Conservation (phyloP, 1,284 basidiomycete genomes). For the Sanguinoderma infundibulare region DNA sequence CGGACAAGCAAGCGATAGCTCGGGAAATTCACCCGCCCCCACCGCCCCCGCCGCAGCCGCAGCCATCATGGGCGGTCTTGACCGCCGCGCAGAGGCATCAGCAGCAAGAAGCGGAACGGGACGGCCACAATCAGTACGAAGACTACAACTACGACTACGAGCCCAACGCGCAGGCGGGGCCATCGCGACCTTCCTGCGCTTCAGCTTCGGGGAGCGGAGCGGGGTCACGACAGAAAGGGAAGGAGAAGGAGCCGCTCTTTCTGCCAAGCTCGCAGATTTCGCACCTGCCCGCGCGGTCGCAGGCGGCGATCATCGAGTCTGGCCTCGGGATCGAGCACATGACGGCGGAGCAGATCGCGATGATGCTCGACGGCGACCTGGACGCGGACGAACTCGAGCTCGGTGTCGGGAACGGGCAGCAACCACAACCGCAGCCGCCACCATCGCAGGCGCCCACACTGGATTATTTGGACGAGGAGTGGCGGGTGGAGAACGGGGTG, state of each 20-base stretch:
- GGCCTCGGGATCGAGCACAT: constrained; percentile 70
- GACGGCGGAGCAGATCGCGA: constrained; percentile 62
- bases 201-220: not conserved
- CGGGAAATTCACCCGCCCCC: constrained; percentile 22
- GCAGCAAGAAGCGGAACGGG: not conserved
- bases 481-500: constrained; percentile 11
- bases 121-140: not conserved
- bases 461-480: constrained; percentile 7
- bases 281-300: constrained; percentile 41
- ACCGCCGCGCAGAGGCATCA: constrained; percentile 18
- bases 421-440: not conserved
- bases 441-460: not conserved
- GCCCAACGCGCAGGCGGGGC: constrained; percentile 9
- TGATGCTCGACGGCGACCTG: constrained; percentile 68
- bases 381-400: not conserved
- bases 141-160: not conserved
- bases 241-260: constrained; percentile 60
- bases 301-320: constrained; percentile 54
- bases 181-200: constrained; percentile 11
- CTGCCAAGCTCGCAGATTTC: constrained; percentile 63
- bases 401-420: constrained; percentile 18
- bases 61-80: constrained; percentile 23
- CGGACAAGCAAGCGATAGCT: constrained; percentile 39
- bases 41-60: constrained; percentile 6
- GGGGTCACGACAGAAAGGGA: not conserved